Base-by-base conservation (phyloP, 179 eudicot genomes). In the Silene vulgaris region DNA sequence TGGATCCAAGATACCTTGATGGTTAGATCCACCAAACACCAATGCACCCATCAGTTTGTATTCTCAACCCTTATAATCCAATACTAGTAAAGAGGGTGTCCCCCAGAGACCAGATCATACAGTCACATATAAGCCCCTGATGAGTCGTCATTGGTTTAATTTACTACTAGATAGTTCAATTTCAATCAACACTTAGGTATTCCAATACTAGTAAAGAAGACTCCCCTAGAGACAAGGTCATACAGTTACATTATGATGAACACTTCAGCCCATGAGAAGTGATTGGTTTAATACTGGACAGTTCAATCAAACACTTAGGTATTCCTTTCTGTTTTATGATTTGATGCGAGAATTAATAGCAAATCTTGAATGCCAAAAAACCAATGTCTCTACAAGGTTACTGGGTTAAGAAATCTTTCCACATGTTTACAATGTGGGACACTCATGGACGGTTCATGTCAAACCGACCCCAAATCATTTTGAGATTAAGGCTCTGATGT, bases 211-310 rank as follows among this genome's bases (percentile, higher is more conserved):
- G 37, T 26, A 64, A 45, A 66, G 48, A 66, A 45, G 71, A 5
- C 26, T 4, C 23, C 35, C 40, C n/a, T 3, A 26, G 37, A 26
- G 37, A 64, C 48, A 65, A 65, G 12, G 32, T 65, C 70, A 65
- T 9, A 65, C 70, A 14, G 14, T 26, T 63, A 63, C 32, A 65
- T 14, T 30, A 30, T 16, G 45, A 65, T 65, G 21, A 32, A 65
- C n/a, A 26, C 50, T 67, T 8, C 37, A 67, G 57, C 71, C 66
- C 13, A 12, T 62, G 59, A 62, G 32, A 12, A 62, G 66, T 66
- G 71, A 35, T 29, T 16, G 17, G 8, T 4, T 29, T 29, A 29
- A 30, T 65, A 13, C 37, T 29, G 69, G 69, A 8, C 69, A 28
- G 37, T 65, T 65, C 40, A 65, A 65, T 13, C 14, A 8, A n/a